Evolutionary conservation across 2,329 filamentous ascomycete genomes (phyloP), one percentile per base, ranked within the genome.

Genomic region (Fusarium lateritium): DNA sequence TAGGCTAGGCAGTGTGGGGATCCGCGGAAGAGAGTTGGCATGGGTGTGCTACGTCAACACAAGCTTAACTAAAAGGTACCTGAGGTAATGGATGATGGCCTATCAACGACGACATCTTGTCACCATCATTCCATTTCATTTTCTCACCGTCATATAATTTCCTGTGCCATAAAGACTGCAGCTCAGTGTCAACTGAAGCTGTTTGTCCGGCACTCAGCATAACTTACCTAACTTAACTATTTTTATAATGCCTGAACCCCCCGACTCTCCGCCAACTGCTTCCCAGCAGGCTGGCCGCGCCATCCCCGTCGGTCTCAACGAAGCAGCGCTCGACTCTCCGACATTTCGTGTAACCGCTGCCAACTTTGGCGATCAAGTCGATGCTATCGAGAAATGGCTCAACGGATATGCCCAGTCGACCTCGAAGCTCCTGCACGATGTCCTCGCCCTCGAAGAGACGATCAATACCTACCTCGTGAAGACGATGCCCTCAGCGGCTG

Each of bases 311-410:
- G 90, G 91, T 65, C 87, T 98, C 73, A 96, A 95, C 82, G 96
- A 99, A 86, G 96, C 96, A 51, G 92, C 94, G 21, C 92, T 98
- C 82, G 96, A 99, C 81, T 98, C 94, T 39, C 96, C 96, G 26
- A 97, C 94, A 36, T 98, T 98, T 79, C 93, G 96, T 70, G 93
- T 94, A 46, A 93, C 93, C 22, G 89, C 93, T 42, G 83, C 92
- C 46, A 94, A 98, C 82, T 97, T 97, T 77, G 87, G 89, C 67
- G 96, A 98, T 70, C 95, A 99, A 82, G 89, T 97, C 75, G 96
- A 98, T 70, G 87, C 89, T 57, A 88, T 98, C 62, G 96, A 98
- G 80, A 90, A 89, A 85, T 99, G 96, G 96, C 92, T 99, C 31
- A 94, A 87, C 42, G 82, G 82, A 53, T 88, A 88, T 69, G 81